Base-by-base conservation (phyloP, 768 basidiomycete genomes). In the Neoboletus magnificus region DNA sequence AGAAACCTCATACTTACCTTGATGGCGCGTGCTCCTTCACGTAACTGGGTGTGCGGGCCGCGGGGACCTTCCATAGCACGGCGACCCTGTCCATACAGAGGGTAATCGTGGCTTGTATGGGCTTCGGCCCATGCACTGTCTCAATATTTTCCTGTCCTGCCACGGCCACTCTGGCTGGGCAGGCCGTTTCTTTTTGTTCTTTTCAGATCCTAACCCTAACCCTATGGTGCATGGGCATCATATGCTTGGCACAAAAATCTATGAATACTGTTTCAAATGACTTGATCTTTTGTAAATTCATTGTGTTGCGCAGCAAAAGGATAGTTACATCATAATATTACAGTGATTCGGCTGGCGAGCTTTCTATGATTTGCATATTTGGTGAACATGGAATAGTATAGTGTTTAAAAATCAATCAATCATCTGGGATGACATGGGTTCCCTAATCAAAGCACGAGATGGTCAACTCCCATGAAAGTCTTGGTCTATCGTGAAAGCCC, bases 61-160 rank as follows among this genome's bases (percentile, higher is more conserved):
- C 76, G 71, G 77, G 76, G 70, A 74, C 65, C 70, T 77, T 79
- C 73, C 82, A 84, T 84, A 82, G 82, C 82, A 84, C 81, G 82
- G 83, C 82, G 82, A 84, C 83, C 80, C 63, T 84, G 82, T 83
- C 82, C 83, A 71, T 59, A 72, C 79, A 84, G 81, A 79, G 81
- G 76, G 77, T 73, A 65, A 71, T 65, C 65, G 64, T 66, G 77
- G 79, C 69, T 84, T 84, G 82, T 84, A 79, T 85, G 82, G 72
- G 81, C 81, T 82, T 80, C 76, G 83, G 84, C 77, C 78, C 81
- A 85, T 84, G 85, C 84, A 87, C 79, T 79, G 82, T 86, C 84
- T 77, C 63, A 85, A 86, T 86, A 86, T 87, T 87, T 87, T 79
- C 84, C 85, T 73, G 84, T 85, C 80, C 82, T 76, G 76, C 79